Conservation (phyloP, 805 yeast genomes). For the Saccharomycopsis synnaedendra region DNA sequence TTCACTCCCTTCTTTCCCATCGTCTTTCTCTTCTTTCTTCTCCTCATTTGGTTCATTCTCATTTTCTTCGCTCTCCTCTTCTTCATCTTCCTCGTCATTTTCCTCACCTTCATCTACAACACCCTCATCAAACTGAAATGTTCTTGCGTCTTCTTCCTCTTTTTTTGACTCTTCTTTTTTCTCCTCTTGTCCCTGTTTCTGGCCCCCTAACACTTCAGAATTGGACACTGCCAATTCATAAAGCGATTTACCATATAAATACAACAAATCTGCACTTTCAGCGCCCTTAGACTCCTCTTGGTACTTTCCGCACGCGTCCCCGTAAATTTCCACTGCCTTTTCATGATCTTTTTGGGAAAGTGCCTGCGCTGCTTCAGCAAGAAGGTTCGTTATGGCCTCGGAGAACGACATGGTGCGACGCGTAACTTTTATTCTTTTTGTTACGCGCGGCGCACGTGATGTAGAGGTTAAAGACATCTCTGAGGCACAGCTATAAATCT, state of each 20-base stretch:
- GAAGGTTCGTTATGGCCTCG: constrained; percentile 32
- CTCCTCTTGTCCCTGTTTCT: constrained; percentile 17
- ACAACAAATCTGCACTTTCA: constrained; percentile 64
- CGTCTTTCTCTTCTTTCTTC: constrained; percentile 24
- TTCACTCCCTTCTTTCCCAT: constrained; percentile 23
- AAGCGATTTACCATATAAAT: constrained; percentile 68
- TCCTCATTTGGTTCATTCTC: constrained; percentile 16
- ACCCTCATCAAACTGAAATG: constrained; percentile 15
- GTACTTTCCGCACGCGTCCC: constrained; percentile 61
- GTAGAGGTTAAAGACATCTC: too few relatives aligned
- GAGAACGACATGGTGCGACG: constrained; percentile 21
- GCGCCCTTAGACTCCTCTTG: constrained; percentile 39
- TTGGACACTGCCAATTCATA: constrained; percentile 67
- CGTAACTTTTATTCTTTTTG: neutral
- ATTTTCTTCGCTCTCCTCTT: constrained; percentile 19
- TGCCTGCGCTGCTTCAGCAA: constrained; percentile 51
- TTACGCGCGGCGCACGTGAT: too few relatives aligned
- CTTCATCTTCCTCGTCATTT: constrained; percentile 21
- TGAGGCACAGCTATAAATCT: too few relatives aligned
- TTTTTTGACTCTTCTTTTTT: constrained; percentile 16
- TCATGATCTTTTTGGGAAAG: constrained; percentile 60
- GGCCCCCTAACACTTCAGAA: constrained; percentile 66
- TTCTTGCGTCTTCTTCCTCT: constrained; percentile 9
- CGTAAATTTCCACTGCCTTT: constrained; percentile 64
- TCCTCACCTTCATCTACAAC: constrained; percentile 21